phyloP scores from a whole-genome alignment of 2,329 filamentous ascomycete species.

The Ceratocystis ficicola region DNA sequence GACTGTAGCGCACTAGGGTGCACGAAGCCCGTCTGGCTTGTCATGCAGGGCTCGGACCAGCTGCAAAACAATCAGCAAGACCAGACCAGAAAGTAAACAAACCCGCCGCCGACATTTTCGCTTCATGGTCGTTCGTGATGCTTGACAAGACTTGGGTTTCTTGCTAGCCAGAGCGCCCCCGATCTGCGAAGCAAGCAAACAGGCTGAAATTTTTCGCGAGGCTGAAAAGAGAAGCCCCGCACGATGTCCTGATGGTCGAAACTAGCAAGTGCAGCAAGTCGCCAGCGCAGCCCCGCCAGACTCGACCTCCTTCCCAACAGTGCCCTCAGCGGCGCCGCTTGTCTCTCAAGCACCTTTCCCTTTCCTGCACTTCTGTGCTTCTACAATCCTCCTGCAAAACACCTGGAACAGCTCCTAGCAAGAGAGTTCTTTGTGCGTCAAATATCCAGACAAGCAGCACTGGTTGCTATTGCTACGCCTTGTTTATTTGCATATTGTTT shows the following conservation, averaged over 20 bases:
- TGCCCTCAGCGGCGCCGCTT: no score
- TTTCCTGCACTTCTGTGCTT: neutral
- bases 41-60: constrained; percentile 1
- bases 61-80: neutral
- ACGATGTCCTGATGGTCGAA: no score
- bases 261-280: no score
- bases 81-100: neutral
- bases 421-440: neutral
- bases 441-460: neutral
- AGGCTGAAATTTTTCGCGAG: no score
- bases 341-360: no score
- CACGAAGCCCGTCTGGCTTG: neutral
- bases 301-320: no score
- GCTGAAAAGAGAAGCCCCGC: no score
- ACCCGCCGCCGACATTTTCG: neutral
- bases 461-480: neutral
- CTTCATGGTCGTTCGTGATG: neutral
- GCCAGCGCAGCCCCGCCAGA: no score
- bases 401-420: no score
- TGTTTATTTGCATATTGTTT: neutral
- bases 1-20: neutral
- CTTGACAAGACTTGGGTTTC: neutral
- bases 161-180: no score
- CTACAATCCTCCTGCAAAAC: neutral
- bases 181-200: no score